Evolutionary conservation across 495 filamentous ascomycete species (phyloP), one percentile per base, ranked within the genome.

Genomic region (Hypoxylon trugodes): DNA sequence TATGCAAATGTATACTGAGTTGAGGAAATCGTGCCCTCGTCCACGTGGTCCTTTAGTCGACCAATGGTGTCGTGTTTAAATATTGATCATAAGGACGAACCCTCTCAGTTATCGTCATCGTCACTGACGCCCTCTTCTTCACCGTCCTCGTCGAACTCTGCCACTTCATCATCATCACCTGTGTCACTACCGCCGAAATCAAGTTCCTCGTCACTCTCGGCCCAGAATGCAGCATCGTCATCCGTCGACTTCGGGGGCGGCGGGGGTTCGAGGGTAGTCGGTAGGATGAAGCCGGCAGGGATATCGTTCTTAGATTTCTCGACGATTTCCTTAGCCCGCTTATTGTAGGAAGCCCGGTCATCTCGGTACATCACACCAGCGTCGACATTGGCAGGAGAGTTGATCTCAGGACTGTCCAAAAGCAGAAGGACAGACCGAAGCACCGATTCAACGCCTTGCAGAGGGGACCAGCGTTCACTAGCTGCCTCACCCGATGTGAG

Each of bases 371-470:
- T 84, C 9, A 97, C 89, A 22, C 89, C 85, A 8, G 95, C 95
- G 68, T 98, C 94, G 45, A 98, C 95, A 67, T 98, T 98, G 54
- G 95, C 95, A 0, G 95, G 92, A 4, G 91, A 96, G 56, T 86
- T 90, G 62, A 94, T 89, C 72, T 98, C 95, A 12, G 95, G 91
- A 71, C 96, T 90, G 71, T 98, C 95, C 37, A 98, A 87, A 1
- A 98, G 86, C n/a, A 92, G 89, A 13, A 98, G 82, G 13, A 97
- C 90, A 15, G 92, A 96, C 46, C 96, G 89, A 13, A 98, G 85
- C 10, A 98, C 93, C 45, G 92, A 93, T 76, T 97, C 95, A 53
- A 95, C 93, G 6, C 93, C 87, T 69, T 97, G 95, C 4, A 92
- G 87, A 4, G 95, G 92, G 1, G 88, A 90, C 95, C 95, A 98